Evolutionary conservation across 306 rosid genomes (phyloP).

Genomic region (Erythrophleum fordii): DNA sequence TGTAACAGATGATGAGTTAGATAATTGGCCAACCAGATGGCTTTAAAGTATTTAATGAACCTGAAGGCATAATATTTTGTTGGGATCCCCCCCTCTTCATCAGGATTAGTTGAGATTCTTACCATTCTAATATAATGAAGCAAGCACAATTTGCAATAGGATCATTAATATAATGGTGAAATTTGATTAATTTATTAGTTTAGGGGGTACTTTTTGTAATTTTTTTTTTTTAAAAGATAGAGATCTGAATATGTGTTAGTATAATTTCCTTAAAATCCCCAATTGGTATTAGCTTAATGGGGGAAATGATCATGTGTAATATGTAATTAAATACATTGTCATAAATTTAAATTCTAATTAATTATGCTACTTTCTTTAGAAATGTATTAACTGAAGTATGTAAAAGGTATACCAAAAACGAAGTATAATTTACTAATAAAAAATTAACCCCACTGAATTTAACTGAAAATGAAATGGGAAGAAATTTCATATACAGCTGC

Average conservation of each 20-base stretch:
- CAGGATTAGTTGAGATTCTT: constrained; percentile 23
- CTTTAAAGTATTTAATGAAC: neutral
- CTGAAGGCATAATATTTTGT: neutral
- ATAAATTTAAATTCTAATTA: neutral
- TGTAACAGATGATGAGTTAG: neutral
- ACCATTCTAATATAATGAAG: neutral
- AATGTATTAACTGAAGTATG: neutral
- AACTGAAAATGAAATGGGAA: neutral
- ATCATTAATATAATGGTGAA: neutral
- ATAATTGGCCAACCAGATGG: neutral
- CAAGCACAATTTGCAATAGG: neutral
- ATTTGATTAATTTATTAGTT: constrained; percentile 11
- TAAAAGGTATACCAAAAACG: no score
- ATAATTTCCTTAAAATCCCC: neutral
- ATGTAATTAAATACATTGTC: neutral
- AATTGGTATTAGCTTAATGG: neutral
- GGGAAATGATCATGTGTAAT: neutral
- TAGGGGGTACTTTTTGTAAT: neutral
- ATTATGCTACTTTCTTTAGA: neutral
- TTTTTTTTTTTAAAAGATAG: neutral
- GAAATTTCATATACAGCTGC: neutral
- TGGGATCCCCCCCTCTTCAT: neutral
- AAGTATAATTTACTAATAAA: neutral
- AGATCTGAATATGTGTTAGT: neutral
- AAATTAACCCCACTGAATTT: neutral